Percentiles rank a stretch among this genome's conserved stretches.
Conservation (phyloP, 768 basidiomycete genomes). For the Dacryopinax spathularia region DNA sequence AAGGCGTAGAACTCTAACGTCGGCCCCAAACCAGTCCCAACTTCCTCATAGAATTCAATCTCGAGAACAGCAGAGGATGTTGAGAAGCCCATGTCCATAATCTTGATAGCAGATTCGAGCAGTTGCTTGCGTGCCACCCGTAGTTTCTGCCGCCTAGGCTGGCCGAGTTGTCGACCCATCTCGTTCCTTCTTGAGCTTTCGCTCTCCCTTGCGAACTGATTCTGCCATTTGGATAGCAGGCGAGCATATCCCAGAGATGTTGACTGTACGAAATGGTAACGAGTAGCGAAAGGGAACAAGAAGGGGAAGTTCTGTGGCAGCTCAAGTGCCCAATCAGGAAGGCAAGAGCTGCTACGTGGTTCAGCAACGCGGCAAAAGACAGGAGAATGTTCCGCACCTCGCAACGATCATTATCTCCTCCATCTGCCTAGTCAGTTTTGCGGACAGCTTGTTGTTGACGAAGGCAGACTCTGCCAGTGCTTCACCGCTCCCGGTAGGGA, state of each 20-base stretch:
- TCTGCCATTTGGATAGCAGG: slow-evolving; percentile 88
- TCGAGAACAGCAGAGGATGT: slow-evolving; percentile 87
- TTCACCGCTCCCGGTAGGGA: slow-evolving; percentile 37
- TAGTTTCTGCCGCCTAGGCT: slow-evolving; percentile 89
- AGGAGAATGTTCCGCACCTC: slow-evolving; percentile 40
- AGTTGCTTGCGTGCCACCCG: slow-evolving; percentile 90
- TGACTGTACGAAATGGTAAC: slow-evolving; percentile 92
- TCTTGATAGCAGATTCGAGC: slow-evolving; percentile 89
- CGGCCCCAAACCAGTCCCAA: slow-evolving; percentile 92
- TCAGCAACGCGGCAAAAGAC: background rate
- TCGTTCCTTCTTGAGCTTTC: slow-evolving; percentile 81
- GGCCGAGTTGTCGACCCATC: slow-evolving; percentile 79
- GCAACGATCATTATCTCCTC: slow-evolving; percentile 99
- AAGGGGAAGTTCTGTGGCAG: slow-evolving; percentile 94
- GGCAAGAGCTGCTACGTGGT: slow-evolving; percentile 65
- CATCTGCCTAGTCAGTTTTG: slow-evolving; percentile 90
- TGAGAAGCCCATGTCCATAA: slow-evolving; percentile 83
- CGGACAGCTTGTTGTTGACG: slow-evolving; percentile 93
- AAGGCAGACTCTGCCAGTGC: slow-evolving; percentile 70
- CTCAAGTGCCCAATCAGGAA: slow-evolving; percentile 95
- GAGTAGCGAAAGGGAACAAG: slow-evolving; percentile 95
- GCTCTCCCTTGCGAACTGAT: slow-evolving; percentile 54
- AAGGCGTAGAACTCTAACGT: slow-evolving; percentile 98
- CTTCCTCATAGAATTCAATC: slow-evolving; percentile 98
- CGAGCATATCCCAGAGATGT: slow-evolving; percentile 96